A percentile compares a stretch with the other conserved stretches of the same genome.
These are phyloP conservation scores for Ambrosiella xylebori DNA, from an alignment of 2,329 filamentous ascomycete species.

Conservation along the genomic window DNA sequence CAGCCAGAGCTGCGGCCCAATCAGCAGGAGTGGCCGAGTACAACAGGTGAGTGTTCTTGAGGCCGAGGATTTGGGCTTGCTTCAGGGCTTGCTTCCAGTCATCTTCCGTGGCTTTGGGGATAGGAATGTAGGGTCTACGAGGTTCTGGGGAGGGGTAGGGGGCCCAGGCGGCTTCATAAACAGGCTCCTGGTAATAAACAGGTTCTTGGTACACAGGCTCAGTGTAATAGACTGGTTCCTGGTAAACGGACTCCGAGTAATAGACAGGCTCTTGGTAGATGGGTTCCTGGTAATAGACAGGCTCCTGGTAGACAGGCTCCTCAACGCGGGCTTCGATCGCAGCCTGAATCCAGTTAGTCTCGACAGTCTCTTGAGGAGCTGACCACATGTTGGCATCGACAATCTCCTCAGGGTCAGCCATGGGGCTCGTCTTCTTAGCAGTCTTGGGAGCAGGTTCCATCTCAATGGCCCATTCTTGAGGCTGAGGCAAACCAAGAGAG, in stretches of 20 bases:
- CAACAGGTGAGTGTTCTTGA: constrained; percentile 2
- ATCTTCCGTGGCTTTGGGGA: constrained; percentile 14
- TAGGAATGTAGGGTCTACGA: not conserved
- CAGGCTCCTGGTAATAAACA: constrained; percentile 3
- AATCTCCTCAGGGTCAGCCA: not conserved
- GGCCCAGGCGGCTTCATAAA: not conserved
- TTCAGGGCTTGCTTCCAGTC: constrained; percentile 27
- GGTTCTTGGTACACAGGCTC: constrained; percentile 1
- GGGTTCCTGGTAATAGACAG: constrained; percentile 1
- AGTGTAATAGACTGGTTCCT: not conserved
- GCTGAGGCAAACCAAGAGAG: constrained; percentile 19
- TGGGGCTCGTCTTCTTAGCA: not conserved
- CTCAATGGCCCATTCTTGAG: not conserved
- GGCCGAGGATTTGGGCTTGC: not conserved
- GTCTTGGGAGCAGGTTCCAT: not conserved
- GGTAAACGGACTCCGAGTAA: not conserved
- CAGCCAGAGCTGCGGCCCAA: constrained; percentile 7
- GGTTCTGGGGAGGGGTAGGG: not conserved
- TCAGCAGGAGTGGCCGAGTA: constrained; percentile 7
- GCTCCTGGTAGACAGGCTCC: constrained; percentile 5
- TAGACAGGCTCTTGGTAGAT: not conserved
- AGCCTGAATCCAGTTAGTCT: constrained; percentile 15
- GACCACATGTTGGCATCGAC: constrained; percentile 20
- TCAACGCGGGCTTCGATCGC: not conserved
- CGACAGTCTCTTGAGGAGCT: constrained; percentile 1